Base-by-base conservation (phyloP, 768 basidiomycete species). In the Boletus reticulatus region DNA sequence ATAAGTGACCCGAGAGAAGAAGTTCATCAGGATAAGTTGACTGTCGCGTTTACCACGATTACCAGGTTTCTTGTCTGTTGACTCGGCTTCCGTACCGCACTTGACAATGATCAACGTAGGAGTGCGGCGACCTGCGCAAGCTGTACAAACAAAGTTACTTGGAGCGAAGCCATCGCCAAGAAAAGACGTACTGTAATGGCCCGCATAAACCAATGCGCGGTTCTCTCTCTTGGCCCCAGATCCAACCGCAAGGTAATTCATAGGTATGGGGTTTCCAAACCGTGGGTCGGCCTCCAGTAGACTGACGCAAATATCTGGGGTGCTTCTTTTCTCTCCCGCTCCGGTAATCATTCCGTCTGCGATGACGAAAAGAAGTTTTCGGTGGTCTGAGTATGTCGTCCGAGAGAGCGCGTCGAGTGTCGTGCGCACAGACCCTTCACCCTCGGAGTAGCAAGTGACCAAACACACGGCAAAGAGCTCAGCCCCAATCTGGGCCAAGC, bases 301-400 rank as follows among this genome's bases (percentile, higher is more conserved):
- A 39, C 85, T 80, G 41, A 98, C 95, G 67, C 96, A 98, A 44
- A 94, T 94, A 70, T 99, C 97, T 8, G 97, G 97, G 8, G 97
- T 99, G 59, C 92, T 94, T 64, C 78, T 79, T 75, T 94, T 96
- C 78, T 98, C 97, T 36, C 97, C 97, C 5, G 88, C 89, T 34
- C 97, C 97, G 1, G 96, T 98, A 61, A 99, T 94, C 93, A 99
- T 97, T 2, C 97, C 97, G 70, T 99, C 97, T 45, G 94, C 94
- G 12, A 99, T 89, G 53, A 99, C 78, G 70, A 98, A 95, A 46
- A 99, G 72, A 20, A 99, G 78, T 69, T 99, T 99, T 55, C 97
- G 80, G 41, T 84, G 78, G 73, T 98, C 97, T 6, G 93, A 92
- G 71, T 98, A 99, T 4, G 81, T 87, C 4, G 97, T 98, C 38